Conservation (phyloP, 306 rosid genomes). For the Lablab purpureus region DNA sequence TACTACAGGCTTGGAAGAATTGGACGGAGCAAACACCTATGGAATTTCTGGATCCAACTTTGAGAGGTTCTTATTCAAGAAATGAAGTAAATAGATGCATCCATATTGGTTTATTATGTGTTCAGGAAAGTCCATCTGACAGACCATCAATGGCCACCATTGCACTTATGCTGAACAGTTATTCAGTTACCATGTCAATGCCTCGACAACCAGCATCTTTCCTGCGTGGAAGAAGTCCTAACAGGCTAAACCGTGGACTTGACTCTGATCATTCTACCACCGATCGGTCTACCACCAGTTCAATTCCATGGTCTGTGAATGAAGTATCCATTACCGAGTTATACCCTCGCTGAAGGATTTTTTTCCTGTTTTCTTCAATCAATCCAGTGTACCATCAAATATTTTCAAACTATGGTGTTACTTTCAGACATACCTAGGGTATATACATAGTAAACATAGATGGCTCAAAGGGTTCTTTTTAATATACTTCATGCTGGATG, state of each 20-base stretch:
- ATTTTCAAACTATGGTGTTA: not conserved
- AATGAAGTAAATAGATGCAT: conserved; percentile 65
- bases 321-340: conserved; percentile 34
- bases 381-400: not conserved
- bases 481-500: not conserved
- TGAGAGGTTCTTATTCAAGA: conserved; percentile 54
- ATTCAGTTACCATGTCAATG: conserved; percentile 46
- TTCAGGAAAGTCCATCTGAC: conserved; percentile 58
- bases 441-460: not conserved
- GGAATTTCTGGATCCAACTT: conserved; percentile 57
- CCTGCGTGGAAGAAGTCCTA: not conserved
- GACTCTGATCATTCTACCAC: conserved; percentile 16
- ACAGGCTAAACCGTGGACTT: not conserved
- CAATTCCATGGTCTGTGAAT: conserved; percentile 1
- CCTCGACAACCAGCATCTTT: conserved; percentile 54
- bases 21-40: conserved; percentile 54
- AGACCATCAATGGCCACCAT: conserved; percentile 62
- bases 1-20: conserved; percentile 11
- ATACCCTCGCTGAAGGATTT: conserved; percentile 9
- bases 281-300: not conserved
- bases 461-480: not conserved
- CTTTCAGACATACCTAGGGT: not conserved
- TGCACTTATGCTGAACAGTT: conserved; percentile 55
- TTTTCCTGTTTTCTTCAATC: not conserved
- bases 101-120: conserved; percentile 60